Percentiles rank a stretch among this genome's conserved stretches.
Evolutionary conservation across 805 yeast genomes (phyloP).

Genomic region (Saturnispora dispora): DNA sequence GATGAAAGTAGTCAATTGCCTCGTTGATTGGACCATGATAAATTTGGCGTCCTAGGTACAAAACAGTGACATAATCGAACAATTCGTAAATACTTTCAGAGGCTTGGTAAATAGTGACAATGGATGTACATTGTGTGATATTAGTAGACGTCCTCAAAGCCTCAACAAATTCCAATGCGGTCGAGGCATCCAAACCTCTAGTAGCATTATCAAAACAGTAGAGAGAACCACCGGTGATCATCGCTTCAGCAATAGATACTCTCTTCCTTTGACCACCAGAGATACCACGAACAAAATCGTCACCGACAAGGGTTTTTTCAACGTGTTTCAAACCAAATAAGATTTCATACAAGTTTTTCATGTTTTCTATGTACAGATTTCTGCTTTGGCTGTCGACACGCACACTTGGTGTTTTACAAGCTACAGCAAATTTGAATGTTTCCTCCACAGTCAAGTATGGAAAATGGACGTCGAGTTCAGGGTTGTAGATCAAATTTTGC

Average conservation of each 20-base stretch:
- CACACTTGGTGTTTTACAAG: constrained; percentile 45
- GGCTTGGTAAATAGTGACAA: constrained; percentile 62
- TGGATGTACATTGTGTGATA: constrained; percentile 44
- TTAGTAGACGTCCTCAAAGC: constrained; percentile 53
- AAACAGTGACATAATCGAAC: constrained; percentile 52
- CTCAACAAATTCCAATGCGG: constrained; percentile 57
- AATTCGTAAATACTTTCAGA: constrained; percentile 53
- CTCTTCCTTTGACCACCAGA: constrained; percentile 70
- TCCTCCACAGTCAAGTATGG: constrained; percentile 46
- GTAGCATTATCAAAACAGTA: constrained; percentile 66
- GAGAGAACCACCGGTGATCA: constrained; percentile 42
- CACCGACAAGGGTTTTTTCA: constrained; percentile 54
- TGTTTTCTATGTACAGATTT: constrained; percentile 31
- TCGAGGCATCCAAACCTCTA: constrained; percentile 62
- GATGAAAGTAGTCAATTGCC: constrained; percentile 46
- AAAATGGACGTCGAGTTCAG: constrained; percentile 48
- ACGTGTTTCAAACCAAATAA: constrained; percentile 53
- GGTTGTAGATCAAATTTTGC: constrained; percentile 42
- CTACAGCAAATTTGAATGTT: constrained; percentile 46
- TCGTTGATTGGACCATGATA: constrained; percentile 46
- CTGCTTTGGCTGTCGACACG: constrained; percentile 34
- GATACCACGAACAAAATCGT: constrained; percentile 59
- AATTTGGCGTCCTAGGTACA: constrained; percentile 54
- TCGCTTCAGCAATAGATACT: constrained; percentile 60
- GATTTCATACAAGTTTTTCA: constrained; percentile 41